These are phyloP conservation scores for Podila verticillata DNA, from an alignment of 192 early-diverging fungal genomes.

Conservation along the genomic window DNA sequence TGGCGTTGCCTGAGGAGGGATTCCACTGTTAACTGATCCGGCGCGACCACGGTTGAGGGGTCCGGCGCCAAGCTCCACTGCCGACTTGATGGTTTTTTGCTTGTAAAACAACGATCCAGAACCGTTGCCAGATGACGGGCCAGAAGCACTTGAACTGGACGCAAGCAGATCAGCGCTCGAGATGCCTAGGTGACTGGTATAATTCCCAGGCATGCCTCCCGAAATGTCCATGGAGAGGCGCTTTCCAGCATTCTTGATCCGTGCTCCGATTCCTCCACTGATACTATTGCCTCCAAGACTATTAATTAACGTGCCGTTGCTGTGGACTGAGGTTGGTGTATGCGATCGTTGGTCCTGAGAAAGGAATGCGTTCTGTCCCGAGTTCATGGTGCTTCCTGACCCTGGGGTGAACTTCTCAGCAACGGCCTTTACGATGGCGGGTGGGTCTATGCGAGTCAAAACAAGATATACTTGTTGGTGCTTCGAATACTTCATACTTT, in stretches of 20 bases:
- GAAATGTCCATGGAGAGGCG: slow-evolving; percentile 38
- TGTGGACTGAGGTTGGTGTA: slow-evolving; percentile 8
- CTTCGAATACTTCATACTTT: neutral
- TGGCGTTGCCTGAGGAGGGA: neutral
- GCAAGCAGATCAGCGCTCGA: neutral
- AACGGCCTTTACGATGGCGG: slow-evolving; percentile 28
- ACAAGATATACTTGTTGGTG: neutral
- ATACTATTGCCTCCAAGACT: slow-evolving; percentile 10
- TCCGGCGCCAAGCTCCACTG: slow-evolving; percentile 34
- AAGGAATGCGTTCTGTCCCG: neutral
- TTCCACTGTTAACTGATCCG: slow-evolving; percentile 1
- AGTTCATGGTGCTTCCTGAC: neutral
- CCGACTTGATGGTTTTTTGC: slow-evolving; percentile 34
- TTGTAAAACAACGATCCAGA: slow-evolving; percentile 33
- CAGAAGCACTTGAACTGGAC: neutral
- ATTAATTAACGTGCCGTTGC: neutral
- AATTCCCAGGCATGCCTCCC: neutral
- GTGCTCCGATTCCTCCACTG: slow-evolving; percentile 16
- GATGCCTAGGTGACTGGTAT: neutral
- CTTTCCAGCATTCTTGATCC: slow-evolving; percentile 43
- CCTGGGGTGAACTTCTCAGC: slow-evolving; percentile 18
- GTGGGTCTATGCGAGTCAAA: slow-evolving; percentile 20
- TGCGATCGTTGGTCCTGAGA: neutral
- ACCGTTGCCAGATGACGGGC: neutral
- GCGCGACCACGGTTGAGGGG: slow-evolving; percentile 14